Conservation (phyloP, 2,329 filamentous ascomycete genomes). For the Delphinella strobiligena region DNA sequence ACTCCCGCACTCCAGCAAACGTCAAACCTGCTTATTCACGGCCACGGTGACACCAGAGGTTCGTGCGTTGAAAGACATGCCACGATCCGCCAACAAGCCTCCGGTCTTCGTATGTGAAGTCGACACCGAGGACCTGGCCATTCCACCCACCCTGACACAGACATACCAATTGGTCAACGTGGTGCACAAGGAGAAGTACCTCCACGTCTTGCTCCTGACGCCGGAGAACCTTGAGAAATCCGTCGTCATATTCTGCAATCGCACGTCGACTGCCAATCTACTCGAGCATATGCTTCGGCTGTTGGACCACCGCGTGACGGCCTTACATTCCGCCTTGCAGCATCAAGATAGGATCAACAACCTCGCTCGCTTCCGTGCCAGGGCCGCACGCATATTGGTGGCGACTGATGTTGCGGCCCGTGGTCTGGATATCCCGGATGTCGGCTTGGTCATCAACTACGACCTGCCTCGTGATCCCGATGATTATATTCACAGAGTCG, state of each 20-base stretch:
- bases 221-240: slow-evolving; percentile 62
- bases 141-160: slow-evolving; percentile 71
- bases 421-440: slow-evolving; percentile 89
- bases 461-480: slow-evolving; percentile 93
- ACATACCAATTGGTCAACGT: slow-evolving; percentile 80
- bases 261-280: slow-evolving; percentile 75
- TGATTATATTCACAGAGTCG: slow-evolving; percentile 94
- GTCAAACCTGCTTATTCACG: slow-evolving; percentile 94
- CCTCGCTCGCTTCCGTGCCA: slow-evolving; percentile 79
- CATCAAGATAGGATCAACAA: slow-evolving; percentile 80
- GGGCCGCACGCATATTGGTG: slow-evolving; percentile 77
- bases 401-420: slow-evolving; percentile 91
- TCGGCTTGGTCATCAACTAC: slow-evolving; percentile 84
- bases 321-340: slow-evolving; percentile 75
- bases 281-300: slow-evolving; percentile 79
- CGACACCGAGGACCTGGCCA: slow-evolving; percentile 57
- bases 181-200: slow-evolving; percentile 82
- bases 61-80: slow-evolving; percentile 68
- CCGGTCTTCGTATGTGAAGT: slow-evolving; percentile 85
- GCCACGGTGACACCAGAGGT: slow-evolving; percentile 92
- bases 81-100: slow-evolving; percentile 54
- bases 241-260: slow-evolving; percentile 89
- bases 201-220: slow-evolving; percentile 79
- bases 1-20: slow-evolving; percentile 61
- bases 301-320: slow-evolving; percentile 80